Conservation (phyloP, 129 eudicot species). For the Flaveria brownii region DNA sequence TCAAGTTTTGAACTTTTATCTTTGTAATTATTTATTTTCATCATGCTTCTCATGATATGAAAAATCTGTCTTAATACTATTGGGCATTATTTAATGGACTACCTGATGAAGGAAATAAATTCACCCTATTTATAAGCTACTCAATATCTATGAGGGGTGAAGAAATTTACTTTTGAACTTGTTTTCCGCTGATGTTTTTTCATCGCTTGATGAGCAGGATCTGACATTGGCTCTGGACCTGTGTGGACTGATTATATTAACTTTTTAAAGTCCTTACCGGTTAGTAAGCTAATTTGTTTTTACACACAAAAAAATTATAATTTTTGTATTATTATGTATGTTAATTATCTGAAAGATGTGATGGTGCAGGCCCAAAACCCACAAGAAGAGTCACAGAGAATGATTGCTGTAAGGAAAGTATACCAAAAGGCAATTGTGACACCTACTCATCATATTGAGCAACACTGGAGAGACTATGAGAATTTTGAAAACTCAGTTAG, state of each 20-base stretch:
- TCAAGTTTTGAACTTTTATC: background rate
- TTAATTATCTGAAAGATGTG: slow-evolving; percentile 17
- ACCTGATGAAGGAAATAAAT: background rate
- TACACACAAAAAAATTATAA: slow-evolving; percentile 5
- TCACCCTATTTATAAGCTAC: background rate
- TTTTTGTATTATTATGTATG: slow-evolving; percentile 10
- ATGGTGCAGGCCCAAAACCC: slow-evolving; percentile 71
- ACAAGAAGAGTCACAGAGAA: slow-evolving; percentile 87
- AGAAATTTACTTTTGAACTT: background rate
- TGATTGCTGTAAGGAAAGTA: slow-evolving; percentile 77
- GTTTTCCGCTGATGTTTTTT: background rate
- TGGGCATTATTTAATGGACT: background rate
- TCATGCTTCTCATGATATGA: background rate
- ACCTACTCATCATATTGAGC: slow-evolving; percentile 94
- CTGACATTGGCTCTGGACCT: slow-evolving; percentile 94
- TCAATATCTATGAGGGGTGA: background rate
- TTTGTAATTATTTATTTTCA: background rate
- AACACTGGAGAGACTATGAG: slow-evolving; percentile 98
- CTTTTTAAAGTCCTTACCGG: slow-evolving; percentile 80
- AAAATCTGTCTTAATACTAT: background rate
- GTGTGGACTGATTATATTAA: slow-evolving; percentile 94
- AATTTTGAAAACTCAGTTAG: slow-evolving; percentile 97
- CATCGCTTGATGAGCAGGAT: slow-evolving; percentile 51
- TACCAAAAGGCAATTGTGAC: slow-evolving; percentile 92
- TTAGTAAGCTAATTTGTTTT: slow-evolving; percentile 32